Percentiles rank a stretch among this genome's conserved stretches.
phyloP scores from a whole-genome alignment of 441 rosid genomes.

The Bruguiera hainesii region DNA sequence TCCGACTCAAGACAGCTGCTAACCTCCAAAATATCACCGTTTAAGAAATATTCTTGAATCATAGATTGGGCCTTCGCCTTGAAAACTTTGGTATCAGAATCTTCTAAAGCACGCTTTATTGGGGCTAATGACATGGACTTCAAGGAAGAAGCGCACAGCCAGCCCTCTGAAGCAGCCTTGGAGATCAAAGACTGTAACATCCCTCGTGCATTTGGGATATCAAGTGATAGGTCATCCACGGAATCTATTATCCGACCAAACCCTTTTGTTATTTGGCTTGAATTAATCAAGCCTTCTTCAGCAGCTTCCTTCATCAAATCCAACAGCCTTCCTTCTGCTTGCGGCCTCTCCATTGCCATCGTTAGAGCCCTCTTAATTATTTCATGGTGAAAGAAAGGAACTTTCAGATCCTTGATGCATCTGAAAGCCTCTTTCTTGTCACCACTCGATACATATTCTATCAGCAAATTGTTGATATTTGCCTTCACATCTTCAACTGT shows the following conservation, averaged over 20 bases:
- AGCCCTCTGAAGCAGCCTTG: conserved; percentile 79
- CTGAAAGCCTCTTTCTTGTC: conserved; percentile 74
- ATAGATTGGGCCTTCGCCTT: conserved; percentile 65
- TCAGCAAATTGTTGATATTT: conserved; percentile 55
- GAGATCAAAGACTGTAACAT: conserved; percentile 65
- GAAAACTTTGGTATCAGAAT: conserved; percentile 39
- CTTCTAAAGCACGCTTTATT: conserved; percentile 34
- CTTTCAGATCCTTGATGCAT: conserved; percentile 75
- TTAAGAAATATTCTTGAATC: conserved; percentile 65
- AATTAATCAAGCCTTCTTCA: conserved; percentile 69
- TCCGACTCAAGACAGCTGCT: conserved; percentile 58
- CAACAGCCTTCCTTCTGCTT: conserved; percentile 50
- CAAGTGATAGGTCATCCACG: conserved; percentile 73
- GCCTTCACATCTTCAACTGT: conserved; percentile 80
- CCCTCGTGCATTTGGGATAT: conserved; percentile 60
- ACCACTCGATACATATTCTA: conserved; percentile 62
- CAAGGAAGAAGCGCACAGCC: conserved; percentile 76
- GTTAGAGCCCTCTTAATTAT: conserved; percentile 64
- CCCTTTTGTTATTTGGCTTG: conserved; percentile 78
- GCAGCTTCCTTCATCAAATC: conserved; percentile 61
- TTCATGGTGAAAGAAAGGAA: conserved; percentile 84
- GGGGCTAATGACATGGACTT: conserved; percentile 45
- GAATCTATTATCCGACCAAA: conserved; percentile 63
- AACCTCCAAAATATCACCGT: conserved; percentile 69
- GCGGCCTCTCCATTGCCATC: conserved; percentile 72